These are phyloP conservation scores for Paraphoma chrysanthemicola DNA, from an alignment of 2,329 filamentous ascomycete genomes.

Conservation along the genomic window DNA sequence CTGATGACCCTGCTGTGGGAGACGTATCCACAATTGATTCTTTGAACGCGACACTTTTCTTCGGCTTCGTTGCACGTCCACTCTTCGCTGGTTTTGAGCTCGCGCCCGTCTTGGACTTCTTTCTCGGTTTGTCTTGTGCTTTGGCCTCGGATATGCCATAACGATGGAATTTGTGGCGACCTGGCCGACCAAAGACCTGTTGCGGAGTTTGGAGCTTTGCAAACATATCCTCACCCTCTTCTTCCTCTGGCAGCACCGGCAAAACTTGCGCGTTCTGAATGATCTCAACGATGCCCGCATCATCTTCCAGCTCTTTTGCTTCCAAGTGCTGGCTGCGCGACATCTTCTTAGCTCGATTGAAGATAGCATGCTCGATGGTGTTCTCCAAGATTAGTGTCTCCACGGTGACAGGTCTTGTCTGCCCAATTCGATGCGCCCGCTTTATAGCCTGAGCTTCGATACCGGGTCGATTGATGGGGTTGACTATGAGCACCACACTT, in stretches of 20 bases:
- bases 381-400: conserved; percentile 83
- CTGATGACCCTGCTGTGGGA: no score
- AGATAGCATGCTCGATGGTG: conserved; percentile 85
- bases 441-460: conserved; percentile 92
- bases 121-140: conserved; percentile 19
- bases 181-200: conserved; percentile 53
- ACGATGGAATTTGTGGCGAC: conserved; percentile 38
- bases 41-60: no score
- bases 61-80: not conserved
- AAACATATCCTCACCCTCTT: conserved; percentile 44
- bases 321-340: conserved; percentile 65
- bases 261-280: conserved; percentile 64
- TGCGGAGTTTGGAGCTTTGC: conserved; percentile 51
- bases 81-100: not conserved
- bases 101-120: conserved; percentile 19
- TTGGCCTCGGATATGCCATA: conserved; percentile 27
- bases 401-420: conserved; percentile 77
- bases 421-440: conserved; percentile 85
- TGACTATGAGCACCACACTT: conserved; percentile 87
- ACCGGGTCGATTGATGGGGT: conserved; percentile 82
- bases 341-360: conserved; percentile 77
- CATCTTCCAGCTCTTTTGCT: conserved; percentile 65
- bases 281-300: conserved; percentile 64
- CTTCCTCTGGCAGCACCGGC: conserved; percentile 45
- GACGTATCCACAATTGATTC: no score